Conservation (phyloP, 2,329 filamentous ascomycete genomes). For the Phyllosticta capitalensis region DNA sequence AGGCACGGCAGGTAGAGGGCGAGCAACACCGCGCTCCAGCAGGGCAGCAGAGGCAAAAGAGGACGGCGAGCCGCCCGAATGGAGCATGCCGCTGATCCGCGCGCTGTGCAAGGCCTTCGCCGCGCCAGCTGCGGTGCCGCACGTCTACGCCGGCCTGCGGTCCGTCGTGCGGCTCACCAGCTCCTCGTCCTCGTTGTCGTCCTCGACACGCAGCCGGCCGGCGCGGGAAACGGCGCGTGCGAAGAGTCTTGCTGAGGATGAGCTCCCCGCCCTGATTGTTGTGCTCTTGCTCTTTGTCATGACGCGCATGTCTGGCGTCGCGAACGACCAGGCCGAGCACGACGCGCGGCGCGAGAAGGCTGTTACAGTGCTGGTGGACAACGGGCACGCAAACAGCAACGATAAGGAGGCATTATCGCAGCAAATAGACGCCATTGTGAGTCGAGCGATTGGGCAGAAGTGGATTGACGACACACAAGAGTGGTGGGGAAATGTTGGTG, state of each 20-base stretch:
- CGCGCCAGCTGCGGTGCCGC: conserved; percentile 55
- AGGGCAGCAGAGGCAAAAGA: background rate
- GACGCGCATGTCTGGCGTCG: conserved; percentile 34
- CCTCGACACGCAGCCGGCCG: conserved; percentile 38
- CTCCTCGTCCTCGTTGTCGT: background rate
- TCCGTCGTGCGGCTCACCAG: conserved; percentile 35
- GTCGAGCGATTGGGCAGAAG: background rate
- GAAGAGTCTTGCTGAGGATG: background rate
- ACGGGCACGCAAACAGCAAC: background rate
- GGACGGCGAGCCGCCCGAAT: conserved; percentile 30
- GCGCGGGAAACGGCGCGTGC: conserved; percentile 25
- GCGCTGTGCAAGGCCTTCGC: conserved; percentile 54
- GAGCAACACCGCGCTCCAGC: conserved; percentile 18
- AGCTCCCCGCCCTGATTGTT: conserved; percentile 48
- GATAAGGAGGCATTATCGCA: conserved; percentile 26
- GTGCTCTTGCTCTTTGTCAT: conserved; percentile 53
- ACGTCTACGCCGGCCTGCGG: conserved; percentile 64
- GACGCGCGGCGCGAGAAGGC: background rate
- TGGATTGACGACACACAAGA: conserved; percentile 15
- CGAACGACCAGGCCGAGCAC: conserved; percentile 3
- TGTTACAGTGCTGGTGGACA: background rate
- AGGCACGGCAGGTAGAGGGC: conserved; percentile 17
- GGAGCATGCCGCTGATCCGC: conserved; percentile 61
- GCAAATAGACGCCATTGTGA: conserved; percentile 25
- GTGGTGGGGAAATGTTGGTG: conserved; percentile 13